Percentiles rank a stretch among this genome's conserved stretches.
These are phyloP conservation scores for Trypanosoma theileri DNA, from an alignment of 208 protist genomes.

Conservation along the genomic window DNA sequence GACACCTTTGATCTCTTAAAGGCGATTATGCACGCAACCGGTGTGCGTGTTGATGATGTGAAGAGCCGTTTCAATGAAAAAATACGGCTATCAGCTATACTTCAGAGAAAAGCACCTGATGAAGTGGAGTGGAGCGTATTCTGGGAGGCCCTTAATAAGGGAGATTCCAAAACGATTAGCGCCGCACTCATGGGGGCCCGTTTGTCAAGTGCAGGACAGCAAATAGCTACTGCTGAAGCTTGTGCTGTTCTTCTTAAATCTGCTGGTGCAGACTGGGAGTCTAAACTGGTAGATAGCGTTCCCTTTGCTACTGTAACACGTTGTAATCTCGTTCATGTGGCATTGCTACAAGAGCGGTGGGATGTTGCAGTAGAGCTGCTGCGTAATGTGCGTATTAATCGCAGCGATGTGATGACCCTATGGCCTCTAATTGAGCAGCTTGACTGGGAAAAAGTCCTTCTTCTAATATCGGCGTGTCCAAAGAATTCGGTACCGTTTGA, in stretches of 20 bases:
- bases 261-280: conserved; percentile 71
- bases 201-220: conserved; percentile 40
- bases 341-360: conserved; percentile 57
- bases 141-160: conserved; percentile 83
- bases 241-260: conserved; percentile 82
- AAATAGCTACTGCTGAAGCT: conserved; percentile 83
- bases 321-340: conserved; percentile 73
- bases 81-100: conserved; percentile 64
- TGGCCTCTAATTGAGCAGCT: conserved; percentile 81
- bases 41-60: conserved; percentile 77
- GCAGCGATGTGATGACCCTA: conserved; percentile 54
- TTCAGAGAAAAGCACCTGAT: conserved; percentile 70
- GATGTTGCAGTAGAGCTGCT: conserved; percentile 86
- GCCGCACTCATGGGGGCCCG: conserved; percentile 57
- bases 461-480: conserved; percentile 80
- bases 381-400: conserved; percentile 58
- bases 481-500: conserved; percentile 85
- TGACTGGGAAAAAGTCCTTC: conserved; percentile 79
- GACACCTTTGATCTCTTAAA: conserved; percentile 87
- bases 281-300: conserved; percentile 66
- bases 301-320: conserved; percentile 85
- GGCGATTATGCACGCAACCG: conserved; percentile 81
- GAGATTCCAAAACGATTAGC: conserved; percentile 79
- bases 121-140: conserved; percentile 89
- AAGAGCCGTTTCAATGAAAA: conserved; percentile 90